Base-by-base conservation (phyloP, 176 grass and related monocot species). In the Musa itinerans region DNA sequence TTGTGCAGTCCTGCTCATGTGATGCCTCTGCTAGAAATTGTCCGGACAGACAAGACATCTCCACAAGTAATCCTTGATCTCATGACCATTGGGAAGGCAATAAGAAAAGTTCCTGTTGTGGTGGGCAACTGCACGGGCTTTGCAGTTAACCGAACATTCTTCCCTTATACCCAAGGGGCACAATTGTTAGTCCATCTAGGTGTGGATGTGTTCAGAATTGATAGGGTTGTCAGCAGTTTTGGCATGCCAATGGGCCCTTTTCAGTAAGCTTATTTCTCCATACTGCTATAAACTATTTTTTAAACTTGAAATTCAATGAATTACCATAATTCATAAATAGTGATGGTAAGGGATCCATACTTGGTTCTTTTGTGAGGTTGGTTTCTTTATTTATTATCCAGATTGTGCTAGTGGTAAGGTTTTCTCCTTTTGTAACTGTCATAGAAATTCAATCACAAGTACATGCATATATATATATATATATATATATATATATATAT, bases 201-300 rank as follows among this genome's bases (percentile, higher is more conserved):
- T 8, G 85, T 98, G 50, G 90, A 98, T 61, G 70, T 91, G 69
- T 98, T 93, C 73, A 89, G 88, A 87, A 82, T 98, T 53, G 95
- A 98, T 78, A 82, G 59, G 82, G 76, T 91, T 69, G 78, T 98
- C 81, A 89, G 78, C 86, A 93, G 65, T 72, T 98, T 98, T 2
- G 90, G 95, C 76, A 98, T 98, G 95, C 95, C 95, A 85, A 89
- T 98, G 95, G 95, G 95, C 68, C 95, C 95, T 72, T 98, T 98
- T 81, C 90, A 86, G 95, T 98, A 93, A 93, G 86, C 80, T 43
- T 21, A 50, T 50, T 50, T 19, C 48, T 43, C 25, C 8, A 67
- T 67, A 43, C 2, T 67, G 7, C 8, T 22, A 22, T 63, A 21
- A 22, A 63, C 22, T 63, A 0, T 10, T 22, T 21, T 67, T 34